Conservation (phyloP, 192 early-diverging fungal genomes). For the Nowakowskiella sp. region DNA sequence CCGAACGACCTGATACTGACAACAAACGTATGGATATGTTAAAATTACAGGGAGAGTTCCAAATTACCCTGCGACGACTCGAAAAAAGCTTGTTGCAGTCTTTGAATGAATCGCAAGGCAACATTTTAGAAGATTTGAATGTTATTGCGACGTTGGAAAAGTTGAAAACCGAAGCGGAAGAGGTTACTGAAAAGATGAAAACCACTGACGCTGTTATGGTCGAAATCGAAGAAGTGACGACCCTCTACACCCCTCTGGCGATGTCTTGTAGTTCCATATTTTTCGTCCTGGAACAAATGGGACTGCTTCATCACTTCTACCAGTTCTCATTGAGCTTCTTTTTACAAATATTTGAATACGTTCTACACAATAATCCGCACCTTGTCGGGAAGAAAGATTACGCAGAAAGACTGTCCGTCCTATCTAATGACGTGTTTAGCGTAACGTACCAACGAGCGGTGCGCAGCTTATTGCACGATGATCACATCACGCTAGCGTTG, state of each 20-base stretch:
- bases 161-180: conserved; percentile 92
- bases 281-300: conserved; percentile 95
- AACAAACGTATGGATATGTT: conserved; percentile 83
- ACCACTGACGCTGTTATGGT: conserved; percentile 92
- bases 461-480: conserved; percentile 80
- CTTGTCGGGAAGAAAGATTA: conserved; percentile 45
- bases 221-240: conserved; percentile 90
- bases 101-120: conserved; percentile 89
- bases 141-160: conserved; percentile 91
- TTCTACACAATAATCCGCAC: conserved; percentile 67
- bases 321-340: conserved; percentile 98
- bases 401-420: conserved; percentile 58
- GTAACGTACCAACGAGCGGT: conserved; percentile 73
- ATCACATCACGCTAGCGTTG: conserved; percentile 83
- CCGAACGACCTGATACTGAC: conserved; percentile 94
- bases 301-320: conserved; percentile 86
- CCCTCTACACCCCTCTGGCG: conserved; percentile 84
- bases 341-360: conserved; percentile 79
- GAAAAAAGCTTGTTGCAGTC: conserved; percentile 91
- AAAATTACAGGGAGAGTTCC: conserved; percentile 95
- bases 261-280: conserved; percentile 85
- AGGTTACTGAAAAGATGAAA: conserved; percentile 83
- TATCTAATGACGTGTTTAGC: conserved; percentile 76
- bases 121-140: conserved; percentile 94
- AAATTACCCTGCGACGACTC: conserved; percentile 80